Evolutionary conservation across 2,329 filamentous ascomycete genomes (phyloP).

Genomic region (Ascocoryne sarcoides): DNA sequence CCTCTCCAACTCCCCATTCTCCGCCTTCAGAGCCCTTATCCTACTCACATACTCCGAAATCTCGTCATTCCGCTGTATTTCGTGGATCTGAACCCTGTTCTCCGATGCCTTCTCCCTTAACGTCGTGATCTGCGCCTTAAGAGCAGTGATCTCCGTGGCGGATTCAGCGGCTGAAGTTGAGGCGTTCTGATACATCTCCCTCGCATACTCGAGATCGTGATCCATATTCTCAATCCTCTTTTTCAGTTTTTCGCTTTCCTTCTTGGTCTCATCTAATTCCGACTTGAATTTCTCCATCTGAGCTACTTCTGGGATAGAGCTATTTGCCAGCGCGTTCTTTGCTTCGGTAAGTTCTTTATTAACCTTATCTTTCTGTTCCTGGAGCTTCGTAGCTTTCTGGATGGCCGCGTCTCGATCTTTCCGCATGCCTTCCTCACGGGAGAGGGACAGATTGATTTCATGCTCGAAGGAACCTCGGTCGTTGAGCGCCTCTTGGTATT

Average conservation of each 20-base stretch:
- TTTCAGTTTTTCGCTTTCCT: constrained; percentile 17
- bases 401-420: constrained; percentile 11
- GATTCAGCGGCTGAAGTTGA: constrained; percentile 18
- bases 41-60: constrained; percentile 14
- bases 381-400: constrained; percentile 14
- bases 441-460: constrained; percentile 23
- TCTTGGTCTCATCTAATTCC: constrained; percentile 23
- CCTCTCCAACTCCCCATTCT: constrained; percentile 28
- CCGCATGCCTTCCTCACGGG: constrained; percentile 11
- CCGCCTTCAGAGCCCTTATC: constrained; percentile 28
- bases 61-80: constrained; percentile 18
- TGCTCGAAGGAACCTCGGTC: constrained; percentile 44
- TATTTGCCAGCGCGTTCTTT: constrained; percentile 17
- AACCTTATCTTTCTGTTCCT: constrained; percentile 14
- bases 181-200: constrained; percentile 23
- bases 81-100: constrained; percentile 22
- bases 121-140: constrained; percentile 11
- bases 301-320: constrained; percentile 31
- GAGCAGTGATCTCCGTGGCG: constrained; percentile 9
- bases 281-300: constrained; percentile 34
- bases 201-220: constrained; percentile 24
- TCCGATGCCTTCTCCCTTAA: constrained; percentile 18
- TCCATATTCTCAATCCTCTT: constrained; percentile 13
- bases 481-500: constrained; percentile 40
- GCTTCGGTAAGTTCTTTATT: constrained; percentile 24